Evolutionary conservation across 257 asterid species (phyloP), one percentile per base, ranked within the genome.

Genomic region (Vinca minor): DNA sequence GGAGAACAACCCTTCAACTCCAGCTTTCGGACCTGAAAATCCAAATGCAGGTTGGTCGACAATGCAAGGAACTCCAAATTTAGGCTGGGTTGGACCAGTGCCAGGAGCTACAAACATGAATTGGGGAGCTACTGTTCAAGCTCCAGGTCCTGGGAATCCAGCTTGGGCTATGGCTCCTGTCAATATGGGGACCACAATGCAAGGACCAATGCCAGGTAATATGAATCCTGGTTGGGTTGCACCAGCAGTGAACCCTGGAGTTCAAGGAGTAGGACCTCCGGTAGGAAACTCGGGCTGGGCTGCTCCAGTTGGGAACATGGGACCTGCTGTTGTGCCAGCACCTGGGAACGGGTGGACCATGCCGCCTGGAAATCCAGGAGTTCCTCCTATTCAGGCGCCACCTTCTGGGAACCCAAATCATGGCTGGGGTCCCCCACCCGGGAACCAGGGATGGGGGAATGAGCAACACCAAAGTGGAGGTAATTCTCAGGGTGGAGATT

Each of bases 71-170:
- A 87, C 71, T 70, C 82, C 82, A 6, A 87, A 84, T 74, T 72
- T 76, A 81, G 87, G 91, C 20, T 88, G 96, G 90, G 84, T 63
- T 59, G 83, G 84, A 66, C 80, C 82, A 1, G 65, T 70, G 8
- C 80, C 85, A 35, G 80, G 66, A 20, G 66, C 63, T 63, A 63
- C 82, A n/a, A 89, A 83, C 64, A 69, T 77, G 73, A 81, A 69
- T 44, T 83, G 89, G 38, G 94, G 84, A 49, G 20, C 88, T 4
- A 47, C 78, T 52, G 76, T 80, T 78, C 95, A 71, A 66, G 83
- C 49, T n/a, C 84, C 82, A 10, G 74, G 71, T 20, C 62, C 87
- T 36, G 84, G 76, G 63, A 82, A 66, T 70, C 29, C 84, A 4
- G 85, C 85, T 50, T 87, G 95, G 96, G 82, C 67, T 49, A 73